These are phyloP conservation scores for Wolfiporia cocos DNA, from an alignment of 1,284 basidiomycete genomes.

Conservation along the genomic window DNA sequence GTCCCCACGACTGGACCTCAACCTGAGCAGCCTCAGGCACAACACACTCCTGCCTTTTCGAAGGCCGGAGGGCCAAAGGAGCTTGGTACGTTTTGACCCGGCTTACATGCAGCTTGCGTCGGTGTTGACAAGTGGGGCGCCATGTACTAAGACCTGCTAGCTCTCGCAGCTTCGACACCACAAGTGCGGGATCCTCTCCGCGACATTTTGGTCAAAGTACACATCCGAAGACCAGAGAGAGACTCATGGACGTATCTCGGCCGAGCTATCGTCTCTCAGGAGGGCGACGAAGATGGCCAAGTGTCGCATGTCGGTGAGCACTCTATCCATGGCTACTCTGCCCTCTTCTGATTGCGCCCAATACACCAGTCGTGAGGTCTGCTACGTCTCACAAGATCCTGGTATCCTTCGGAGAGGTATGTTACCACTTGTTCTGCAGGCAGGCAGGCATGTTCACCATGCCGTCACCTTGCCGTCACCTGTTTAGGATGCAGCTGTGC, in stretches of 20 bases:
- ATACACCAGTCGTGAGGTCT: constrained; percentile 56
- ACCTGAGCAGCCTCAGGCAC: constrained; percentile 7
- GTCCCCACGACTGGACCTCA: constrained; percentile 16
- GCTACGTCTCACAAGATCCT: constrained; percentile 60
- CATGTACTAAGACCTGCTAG: constrained; percentile 19
- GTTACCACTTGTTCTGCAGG: constrained; percentile 19
- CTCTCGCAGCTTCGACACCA: constrained; percentile 11
- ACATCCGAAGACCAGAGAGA: constrained; percentile 67
- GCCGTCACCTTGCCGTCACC: too few species aligned
- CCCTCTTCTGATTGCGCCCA: not conserved
- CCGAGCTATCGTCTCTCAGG: constrained; percentile 66
- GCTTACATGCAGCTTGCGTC: constrained; percentile 12
- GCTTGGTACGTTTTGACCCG: constrained; percentile 12
- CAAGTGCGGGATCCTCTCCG: constrained; percentile 28
- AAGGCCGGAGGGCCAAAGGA: not conserved
- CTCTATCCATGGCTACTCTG: too few species aligned
- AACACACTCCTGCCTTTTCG: constrained; percentile 3
- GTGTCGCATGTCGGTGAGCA: constrained; percentile 71
- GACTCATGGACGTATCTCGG: constrained; percentile 80
- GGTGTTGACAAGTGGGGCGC: constrained; percentile 20
- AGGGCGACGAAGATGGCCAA: constrained; percentile 65
- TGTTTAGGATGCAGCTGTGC: constrained; percentile 66
- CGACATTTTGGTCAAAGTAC: constrained; percentile 78
- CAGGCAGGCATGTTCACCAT: too few species aligned
- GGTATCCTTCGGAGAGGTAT: constrained; percentile 64